Conservation (phyloP, 495 filamentous ascomycete genomes). For the Trichoderma gamsii region DNA sequence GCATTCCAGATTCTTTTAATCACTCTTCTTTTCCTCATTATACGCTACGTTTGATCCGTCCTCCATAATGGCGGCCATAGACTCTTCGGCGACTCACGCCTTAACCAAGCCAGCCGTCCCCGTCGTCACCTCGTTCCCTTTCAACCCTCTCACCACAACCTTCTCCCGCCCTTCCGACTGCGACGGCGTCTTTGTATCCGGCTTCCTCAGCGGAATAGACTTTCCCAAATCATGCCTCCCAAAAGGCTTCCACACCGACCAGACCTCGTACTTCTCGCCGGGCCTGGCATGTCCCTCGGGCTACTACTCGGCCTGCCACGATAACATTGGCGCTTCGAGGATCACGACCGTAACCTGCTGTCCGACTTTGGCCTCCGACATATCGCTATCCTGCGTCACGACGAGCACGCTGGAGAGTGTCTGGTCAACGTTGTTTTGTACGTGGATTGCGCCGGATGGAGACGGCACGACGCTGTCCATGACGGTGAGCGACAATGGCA, state of each 20-base stretch:
- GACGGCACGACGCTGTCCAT: slow-evolving; percentile 10
- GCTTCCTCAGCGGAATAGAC: slow-evolving; percentile 21
- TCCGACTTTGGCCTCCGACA: slow-evolving; percentile 16
- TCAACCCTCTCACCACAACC: slow-evolving; percentile 23
- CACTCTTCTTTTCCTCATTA: not conserved
- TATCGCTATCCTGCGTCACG: slow-evolving; percentile 21
- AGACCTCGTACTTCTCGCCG: slow-evolving; percentile 25
- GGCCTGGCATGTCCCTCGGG: slow-evolving; percentile 26
- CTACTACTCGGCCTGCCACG: slow-evolving; percentile 23
- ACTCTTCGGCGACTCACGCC: not conserved
- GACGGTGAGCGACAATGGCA: slow-evolving; percentile 18
- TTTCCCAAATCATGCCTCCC: slow-evolving; percentile 22
- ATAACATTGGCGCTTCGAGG: slow-evolving; percentile 18
- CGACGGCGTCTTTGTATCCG: slow-evolving; percentile 20
- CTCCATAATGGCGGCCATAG: not conserved
- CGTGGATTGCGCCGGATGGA: slow-evolving; percentile 19
- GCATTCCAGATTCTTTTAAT: not conserved
- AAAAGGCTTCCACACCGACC: slow-evolving; percentile 18
- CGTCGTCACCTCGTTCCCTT: slow-evolving; percentile 21
- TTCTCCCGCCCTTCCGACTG: slow-evolving; percentile 21
- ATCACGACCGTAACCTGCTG: slow-evolving; percentile 29
- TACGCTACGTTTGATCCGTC: not conserved
- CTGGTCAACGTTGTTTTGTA: slow-evolving; percentile 23
- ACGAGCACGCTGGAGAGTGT: slow-evolving; percentile 15
- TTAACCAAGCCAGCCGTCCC: slow-evolving; percentile 8